Conservation (phyloP, 305 asterid species). For the Fraxinus greggii region DNA sequence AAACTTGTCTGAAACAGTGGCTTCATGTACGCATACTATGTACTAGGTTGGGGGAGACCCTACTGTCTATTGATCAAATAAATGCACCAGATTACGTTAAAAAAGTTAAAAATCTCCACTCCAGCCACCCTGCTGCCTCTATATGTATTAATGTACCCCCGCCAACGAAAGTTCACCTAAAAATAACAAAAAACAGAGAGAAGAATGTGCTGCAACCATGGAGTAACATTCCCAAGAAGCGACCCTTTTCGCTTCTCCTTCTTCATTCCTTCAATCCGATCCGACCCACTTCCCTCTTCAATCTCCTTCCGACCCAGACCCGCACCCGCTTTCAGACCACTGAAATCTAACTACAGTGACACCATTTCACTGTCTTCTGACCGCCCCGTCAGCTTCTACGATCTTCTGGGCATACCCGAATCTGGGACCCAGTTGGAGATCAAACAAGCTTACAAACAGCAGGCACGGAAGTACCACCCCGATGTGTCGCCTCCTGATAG, state of each 20-base stretch:
- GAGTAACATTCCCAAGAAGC: background rate
- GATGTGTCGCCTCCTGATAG: conserved; percentile 13
- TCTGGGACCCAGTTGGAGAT: conserved; percentile 5
- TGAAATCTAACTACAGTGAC: background rate
- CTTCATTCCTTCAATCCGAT: background rate
- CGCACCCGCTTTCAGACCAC: background rate
- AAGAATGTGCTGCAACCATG: background rate
- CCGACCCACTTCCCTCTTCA: background rate
- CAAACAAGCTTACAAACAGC: conserved; percentile 21
- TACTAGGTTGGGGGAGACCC: too few species aligned
- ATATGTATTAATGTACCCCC: background rate
- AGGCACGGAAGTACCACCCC: conserved; percentile 17
- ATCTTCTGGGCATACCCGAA: conserved; percentile 14
- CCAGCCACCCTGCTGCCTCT: background rate
- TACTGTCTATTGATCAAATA: background rate
- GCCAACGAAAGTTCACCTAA: background rate
- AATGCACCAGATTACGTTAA: too few species aligned
- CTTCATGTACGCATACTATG: too few species aligned
- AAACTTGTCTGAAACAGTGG: too few species aligned
- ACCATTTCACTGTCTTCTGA: background rate
- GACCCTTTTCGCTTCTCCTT: background rate
- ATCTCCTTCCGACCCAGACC: background rate
- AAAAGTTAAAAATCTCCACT: background rate
- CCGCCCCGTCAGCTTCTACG: conserved; percentile 2
- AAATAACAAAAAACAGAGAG: background rate